phyloP scores from a whole-genome alignment of 805 yeast species.

The Pichia deserticola region DNA sequence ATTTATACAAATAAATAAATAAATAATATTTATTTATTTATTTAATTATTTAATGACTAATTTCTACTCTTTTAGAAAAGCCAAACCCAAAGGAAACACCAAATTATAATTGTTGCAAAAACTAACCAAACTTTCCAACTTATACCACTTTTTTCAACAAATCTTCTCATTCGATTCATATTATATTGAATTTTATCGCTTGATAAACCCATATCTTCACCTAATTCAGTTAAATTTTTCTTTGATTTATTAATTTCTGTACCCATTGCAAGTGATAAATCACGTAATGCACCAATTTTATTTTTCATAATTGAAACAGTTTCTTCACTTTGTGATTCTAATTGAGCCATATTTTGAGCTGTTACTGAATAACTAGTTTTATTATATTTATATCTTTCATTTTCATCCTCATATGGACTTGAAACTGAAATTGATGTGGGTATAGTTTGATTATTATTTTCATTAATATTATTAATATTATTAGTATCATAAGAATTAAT shows the following conservation, averaged over 20 bases:
- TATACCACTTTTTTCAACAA: conserved; percentile 61
- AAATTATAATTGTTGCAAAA: conserved; percentile 35
- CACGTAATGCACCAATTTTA: conserved; percentile 48
- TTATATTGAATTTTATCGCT: conserved; percentile 43
- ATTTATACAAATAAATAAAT: neutral
- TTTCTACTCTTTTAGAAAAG: conserved; percentile 10
- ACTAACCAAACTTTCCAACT: conserved; percentile 55
- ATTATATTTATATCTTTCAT: neutral
- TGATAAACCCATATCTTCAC: conserved; percentile 26
- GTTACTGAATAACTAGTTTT: conserved; percentile 31
- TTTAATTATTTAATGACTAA: too few species aligned
- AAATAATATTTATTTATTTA: too few species aligned
- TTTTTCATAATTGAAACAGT: conserved; percentile 47
- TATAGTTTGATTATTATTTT: neutral
- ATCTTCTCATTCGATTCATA: conserved; percentile 47
- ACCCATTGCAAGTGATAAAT: conserved; percentile 51
- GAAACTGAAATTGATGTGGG: neutral
- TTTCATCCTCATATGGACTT: conserved; percentile 14
- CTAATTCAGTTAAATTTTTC: conserved; percentile 19
- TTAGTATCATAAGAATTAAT: neutral
- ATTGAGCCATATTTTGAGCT: conserved; percentile 46
- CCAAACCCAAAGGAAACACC: conserved; percentile 41
- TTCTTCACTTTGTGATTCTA: conserved; percentile 63
- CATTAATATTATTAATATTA: neutral
- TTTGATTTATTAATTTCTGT: conserved; percentile 44